Evolutionary conservation across 805 yeast genomes (phyloP), one percentile per base, ranked within the genome.

Genomic region (Isabelozyma rhagii): DNA sequence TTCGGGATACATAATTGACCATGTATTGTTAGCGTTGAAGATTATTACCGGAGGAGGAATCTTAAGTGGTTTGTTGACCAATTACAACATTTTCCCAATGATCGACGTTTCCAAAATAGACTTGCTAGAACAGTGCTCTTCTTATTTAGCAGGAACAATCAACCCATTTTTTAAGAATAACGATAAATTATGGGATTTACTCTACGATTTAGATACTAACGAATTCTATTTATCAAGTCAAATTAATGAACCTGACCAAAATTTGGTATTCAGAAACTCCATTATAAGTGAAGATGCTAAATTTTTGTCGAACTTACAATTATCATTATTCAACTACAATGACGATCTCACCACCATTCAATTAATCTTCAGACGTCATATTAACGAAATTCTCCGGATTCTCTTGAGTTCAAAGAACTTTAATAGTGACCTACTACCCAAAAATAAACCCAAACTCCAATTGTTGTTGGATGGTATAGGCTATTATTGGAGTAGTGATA

Each of bases 121-220:
- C 51, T 54, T 77, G 1, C 62, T 83, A 46, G 71, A 72, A 51
- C 66, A 59, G 46, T 74, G 68, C 52, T 69, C 57, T 29, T 68
- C 67, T 28, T 81, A 71, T 55, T 66, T 86, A 44, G 77, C 87
- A 2, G 93, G 93, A 3, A 84, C 90, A 3, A 81, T 85, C 40
- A 86, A 86, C 59, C 79, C 85, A 13, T 77, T 84, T 40, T 80
- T 86, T 59, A 82, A 81, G 57, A 74, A 78, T 31, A 77, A 77
- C 49, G 72, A 69, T 31, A 72, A 72, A 43, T 59, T 79, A 17
- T 85, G 87, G 86, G 88, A 86, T 61, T 62, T 82, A 31, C 74
- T 81, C 51, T 79, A 82, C 49, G 84, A 86, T 61, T 57, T 86
- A 52, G 91, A 85, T 57, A 46, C 73, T 0, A 78, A 78, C 43